A percentile compares a stretch with the other conserved stretches of the same genome.
Evolutionary conservation across 1,139 yeast genomes (phyloP).

Genomic region (Nakaseomyces sp.): DNA sequence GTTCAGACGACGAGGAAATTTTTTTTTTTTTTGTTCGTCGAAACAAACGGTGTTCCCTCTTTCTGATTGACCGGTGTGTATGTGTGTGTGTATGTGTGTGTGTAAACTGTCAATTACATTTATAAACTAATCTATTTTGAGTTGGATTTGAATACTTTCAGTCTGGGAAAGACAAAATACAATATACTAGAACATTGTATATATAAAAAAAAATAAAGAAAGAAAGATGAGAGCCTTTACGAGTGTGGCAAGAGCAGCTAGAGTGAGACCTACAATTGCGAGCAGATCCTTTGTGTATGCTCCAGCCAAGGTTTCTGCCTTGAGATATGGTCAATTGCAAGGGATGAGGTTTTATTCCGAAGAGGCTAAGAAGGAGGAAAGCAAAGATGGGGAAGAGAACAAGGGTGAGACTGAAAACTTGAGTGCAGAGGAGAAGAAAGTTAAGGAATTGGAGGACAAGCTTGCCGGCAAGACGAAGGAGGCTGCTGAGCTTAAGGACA

Average conservation of each 20-base stretch:
- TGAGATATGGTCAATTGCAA: background rate
- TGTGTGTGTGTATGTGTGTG: too few relatives aligned
- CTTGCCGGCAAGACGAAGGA: slow-evolving; percentile 67
- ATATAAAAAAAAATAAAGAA: background rate
- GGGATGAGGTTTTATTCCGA: slow-evolving; percentile 21
- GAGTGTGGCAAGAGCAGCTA: background rate
- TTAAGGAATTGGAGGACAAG: slow-evolving; percentile 45
- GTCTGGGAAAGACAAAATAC: too few relatives aligned
- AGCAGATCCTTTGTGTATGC: background rate
- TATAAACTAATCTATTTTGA: too few relatives aligned
- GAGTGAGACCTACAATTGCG: slow-evolving; percentile 1
- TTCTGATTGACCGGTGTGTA: too few relatives aligned
- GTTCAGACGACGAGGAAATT: background rate
- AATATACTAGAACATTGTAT: background rate
- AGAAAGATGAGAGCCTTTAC: background rate
- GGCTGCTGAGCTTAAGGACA: slow-evolving; percentile 72
- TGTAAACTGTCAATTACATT: too few relatives aligned
- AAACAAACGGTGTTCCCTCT: too few relatives aligned
- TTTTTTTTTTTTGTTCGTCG: background rate
- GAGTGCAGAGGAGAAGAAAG: slow-evolving; percentile 17
- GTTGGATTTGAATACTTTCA: too few relatives aligned
- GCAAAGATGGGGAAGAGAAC: slow-evolving; percentile 10
- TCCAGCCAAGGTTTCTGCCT: background rate
- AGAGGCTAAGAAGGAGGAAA: slow-evolving; percentile 15
- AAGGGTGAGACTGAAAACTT: slow-evolving; percentile 9